These are phyloP conservation scores for Xylaria venustula DNA, from an alignment of 495 filamentous ascomycete genomes.

Conservation along the genomic window DNA sequence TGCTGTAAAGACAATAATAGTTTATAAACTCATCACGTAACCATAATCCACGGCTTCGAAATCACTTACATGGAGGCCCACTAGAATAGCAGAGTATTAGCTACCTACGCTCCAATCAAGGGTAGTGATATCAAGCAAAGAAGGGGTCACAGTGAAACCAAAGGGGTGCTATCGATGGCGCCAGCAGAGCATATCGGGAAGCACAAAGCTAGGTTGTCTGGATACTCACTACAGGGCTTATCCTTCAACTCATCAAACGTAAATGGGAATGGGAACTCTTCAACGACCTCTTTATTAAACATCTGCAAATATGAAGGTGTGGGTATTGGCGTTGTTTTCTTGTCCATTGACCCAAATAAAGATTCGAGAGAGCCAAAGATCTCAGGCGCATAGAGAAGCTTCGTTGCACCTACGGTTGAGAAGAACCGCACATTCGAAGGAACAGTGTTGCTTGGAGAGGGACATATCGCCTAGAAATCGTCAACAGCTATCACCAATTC, in stretches of 20 bases:
- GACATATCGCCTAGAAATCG: neutral
- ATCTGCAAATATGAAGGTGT: constrained; percentile 14
- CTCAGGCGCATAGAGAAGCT: constrained; percentile 7
- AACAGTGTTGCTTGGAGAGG: constrained; percentile 13
- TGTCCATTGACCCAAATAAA: neutral
- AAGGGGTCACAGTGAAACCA: too few relatives aligned
- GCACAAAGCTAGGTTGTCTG: neutral
- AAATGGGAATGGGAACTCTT: constrained; percentile 23
- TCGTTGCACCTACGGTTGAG: constrained; percentile 7
- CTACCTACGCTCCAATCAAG: neutral
- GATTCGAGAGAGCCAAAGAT: neutral
- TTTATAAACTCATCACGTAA: neutral
- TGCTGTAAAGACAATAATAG: neutral
- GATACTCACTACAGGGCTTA: constrained; percentile 15
- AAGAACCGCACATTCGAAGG: constrained; percentile 7
- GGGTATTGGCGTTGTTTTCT: neutral
- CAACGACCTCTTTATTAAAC: constrained; percentile 17
- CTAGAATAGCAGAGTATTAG: constrained; percentile 3
- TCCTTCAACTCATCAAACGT: constrained; percentile 23
- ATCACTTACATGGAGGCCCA: constrained; percentile 9
- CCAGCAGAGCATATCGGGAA: neutral
- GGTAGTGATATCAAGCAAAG: neutral
- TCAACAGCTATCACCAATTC: neutral
- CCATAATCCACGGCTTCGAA: neutral
- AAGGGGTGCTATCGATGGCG: too few relatives aligned